Conservation (phyloP, 805 yeast genomes). For the Monosporozyma solicola region DNA sequence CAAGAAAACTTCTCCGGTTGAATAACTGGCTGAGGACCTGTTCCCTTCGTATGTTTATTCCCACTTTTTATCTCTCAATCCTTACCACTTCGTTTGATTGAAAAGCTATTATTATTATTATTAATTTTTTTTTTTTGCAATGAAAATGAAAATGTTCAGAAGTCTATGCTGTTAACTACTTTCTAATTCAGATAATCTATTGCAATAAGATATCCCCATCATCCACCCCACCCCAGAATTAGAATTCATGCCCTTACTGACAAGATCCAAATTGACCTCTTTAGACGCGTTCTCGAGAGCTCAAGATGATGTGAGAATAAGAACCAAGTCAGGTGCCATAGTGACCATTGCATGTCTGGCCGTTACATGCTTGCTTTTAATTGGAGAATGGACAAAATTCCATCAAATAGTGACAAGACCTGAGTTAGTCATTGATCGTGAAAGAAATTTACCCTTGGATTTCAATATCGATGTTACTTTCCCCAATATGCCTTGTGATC, state of each 20-base stretch:
- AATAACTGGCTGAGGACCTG: background rate
- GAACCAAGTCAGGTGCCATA: conserved; percentile 83
- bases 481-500: conserved; percentile 77
- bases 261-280: conserved; percentile 36
- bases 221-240: background rate
- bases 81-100: background rate
- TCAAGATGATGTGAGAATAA: conserved; percentile 83
- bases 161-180: background rate
- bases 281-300: conserved; percentile 89
- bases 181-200: too few relatives aligned
- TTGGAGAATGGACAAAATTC: conserved; percentile 72
- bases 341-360: conserved; percentile 66
- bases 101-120: background rate
- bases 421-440: conserved; percentile 81
- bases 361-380: conserved; percentile 50
- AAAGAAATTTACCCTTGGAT: conserved; percentile 61
- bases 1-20: conserved; percentile 45
- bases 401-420: conserved; percentile 61
- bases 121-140: background rate
- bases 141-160: background rate
- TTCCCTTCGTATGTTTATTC: background rate
- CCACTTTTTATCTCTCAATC: background rate
- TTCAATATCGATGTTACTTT: conserved; percentile 76
- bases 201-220: background rate
- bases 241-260: conserved; percentile 6